phyloP scores from a whole-genome alignment of 1,284 basidiomycete species.

The Paramarasmius palmivorus region DNA sequence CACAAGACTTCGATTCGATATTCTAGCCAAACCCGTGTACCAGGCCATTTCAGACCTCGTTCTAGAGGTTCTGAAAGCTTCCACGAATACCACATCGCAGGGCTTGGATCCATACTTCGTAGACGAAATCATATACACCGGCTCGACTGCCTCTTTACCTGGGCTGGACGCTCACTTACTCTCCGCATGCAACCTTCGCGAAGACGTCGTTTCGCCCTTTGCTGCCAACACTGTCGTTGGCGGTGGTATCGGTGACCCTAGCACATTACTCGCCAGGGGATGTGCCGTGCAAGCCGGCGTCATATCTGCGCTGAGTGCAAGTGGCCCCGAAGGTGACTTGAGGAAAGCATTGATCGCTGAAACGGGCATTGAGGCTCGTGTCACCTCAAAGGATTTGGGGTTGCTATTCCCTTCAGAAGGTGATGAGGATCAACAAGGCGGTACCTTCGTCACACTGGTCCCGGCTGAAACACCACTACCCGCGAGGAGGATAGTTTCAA shows the following conservation, averaged over 20 bases:
- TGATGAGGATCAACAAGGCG: constrained; percentile 52
- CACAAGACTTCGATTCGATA: constrained; percentile 93
- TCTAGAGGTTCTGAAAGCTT: constrained; percentile 50
- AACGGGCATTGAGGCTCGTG: constrained; percentile 47
- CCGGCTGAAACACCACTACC: constrained; percentile 80
- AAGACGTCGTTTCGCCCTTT: constrained; percentile 68
- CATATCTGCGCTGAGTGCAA: constrained; percentile 46
- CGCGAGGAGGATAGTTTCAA: constrained; percentile 66
- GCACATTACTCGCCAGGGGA: constrained; percentile 87
- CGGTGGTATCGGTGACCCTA: constrained; percentile 79
- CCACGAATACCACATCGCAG: constrained; percentile 35
- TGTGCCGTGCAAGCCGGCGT: constrained; percentile 86
- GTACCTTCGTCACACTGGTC: constrained; percentile 67
- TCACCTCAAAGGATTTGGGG: constrained; percentile 75
- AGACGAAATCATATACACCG: constrained; percentile 91
- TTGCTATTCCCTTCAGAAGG: constrained; percentile 71
- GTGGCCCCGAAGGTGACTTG: constrained; percentile 45
- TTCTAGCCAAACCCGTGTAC: constrained; percentile 81
- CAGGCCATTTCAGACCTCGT: constrained; percentile 66
- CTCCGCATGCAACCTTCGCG: constrained; percentile 62
- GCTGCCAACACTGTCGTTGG: constrained; percentile 64
- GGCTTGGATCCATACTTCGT: constrained; percentile 78
- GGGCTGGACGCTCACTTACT: constrained; percentile 79
- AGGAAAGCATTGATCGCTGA: constrained; percentile 51
- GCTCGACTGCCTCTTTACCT: constrained; percentile 85